Base-by-base conservation (phyloP, 2,329 filamentous ascomycete genomes). In the Fusarium mangiferae region DNA sequence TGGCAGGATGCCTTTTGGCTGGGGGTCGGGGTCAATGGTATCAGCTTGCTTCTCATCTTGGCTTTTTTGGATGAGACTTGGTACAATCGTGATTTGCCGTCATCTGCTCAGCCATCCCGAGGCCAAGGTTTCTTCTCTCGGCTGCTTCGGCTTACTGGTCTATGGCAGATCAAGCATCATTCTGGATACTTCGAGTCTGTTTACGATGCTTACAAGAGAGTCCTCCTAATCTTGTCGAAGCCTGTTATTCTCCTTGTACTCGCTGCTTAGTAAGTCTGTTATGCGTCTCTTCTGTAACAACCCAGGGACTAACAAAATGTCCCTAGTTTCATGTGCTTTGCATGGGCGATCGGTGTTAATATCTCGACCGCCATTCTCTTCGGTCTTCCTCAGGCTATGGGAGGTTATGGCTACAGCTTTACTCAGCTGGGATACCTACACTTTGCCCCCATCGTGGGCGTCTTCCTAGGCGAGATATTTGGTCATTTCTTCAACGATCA, bases 401-500 rank as follows among this genome's bases (percentile, higher is more conserved):
- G 85, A 1, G 78, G 87, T 7, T 89, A 90, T 75, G 82, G 83
- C 17, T 88, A 89, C 75, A 85, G 83, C 1, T 82, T 84, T 0
- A 83, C 83, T 51, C 82, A 86, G 58, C 86, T 89, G 54, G 88
- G 86, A 74, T 85, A 78, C 79, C 89, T 90, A 76, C 90, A 91
- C 80, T 90, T 91, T 77, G 87, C 88, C 0, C 87, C 87, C 6
- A 83, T 90, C 33, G 84, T 90, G 3, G 89, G 85, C 7, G 85
- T 86, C 7, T 77, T 89, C 20, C 78, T 90, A 1, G 89, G 88
- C 33, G 87, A 90, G 80, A 62, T 86, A 0, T 78, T 82, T 8
- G 89, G 89, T 11, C 89, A 90, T 78, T 90, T 84, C 84, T 80
- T 90, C 11, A 87, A 90, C 78, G 88, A 90, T 71, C 68, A 81